Evolutionary conservation across 163 green algal genomes (phyloP).

Genomic region (Volvox carteri): DNA sequence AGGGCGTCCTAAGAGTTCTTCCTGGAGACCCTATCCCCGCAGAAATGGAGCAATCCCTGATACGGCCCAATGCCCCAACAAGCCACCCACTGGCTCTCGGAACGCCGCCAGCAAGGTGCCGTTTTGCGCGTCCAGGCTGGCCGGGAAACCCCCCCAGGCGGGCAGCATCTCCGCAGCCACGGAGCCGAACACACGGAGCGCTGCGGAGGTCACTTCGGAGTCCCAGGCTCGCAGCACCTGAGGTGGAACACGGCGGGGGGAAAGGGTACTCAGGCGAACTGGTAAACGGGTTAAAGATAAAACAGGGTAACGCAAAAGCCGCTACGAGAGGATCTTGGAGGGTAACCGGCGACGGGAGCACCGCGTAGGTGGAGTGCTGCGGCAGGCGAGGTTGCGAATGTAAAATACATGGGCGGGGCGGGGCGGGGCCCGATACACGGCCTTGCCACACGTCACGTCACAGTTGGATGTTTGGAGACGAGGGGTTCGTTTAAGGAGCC

Average conservation of each 20-base stretch:
- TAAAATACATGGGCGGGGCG: too few relatives aligned
- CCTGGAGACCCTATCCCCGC: too few relatives aligned
- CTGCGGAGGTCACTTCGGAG: neutral
- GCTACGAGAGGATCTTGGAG: too few relatives aligned
- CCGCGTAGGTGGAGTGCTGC: too few relatives aligned
- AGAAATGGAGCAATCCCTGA: too few relatives aligned
- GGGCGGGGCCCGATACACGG: too few relatives aligned
- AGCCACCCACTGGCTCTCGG: constrained; percentile 17
- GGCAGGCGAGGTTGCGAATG: too few relatives aligned
- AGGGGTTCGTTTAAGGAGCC: too few relatives aligned
- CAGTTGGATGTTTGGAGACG: neutral
- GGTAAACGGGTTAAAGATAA: neutral
- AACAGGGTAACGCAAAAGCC: neutral
- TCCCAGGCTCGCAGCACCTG: constrained; percentile 39
- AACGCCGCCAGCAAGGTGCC: constrained; percentile 46
- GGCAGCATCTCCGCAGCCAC: constrained; percentile 38
- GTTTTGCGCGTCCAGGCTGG: neutral
- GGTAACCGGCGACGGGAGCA: too few relatives aligned
- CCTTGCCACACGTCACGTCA: too few relatives aligned
- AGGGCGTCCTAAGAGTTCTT: too few relatives aligned
- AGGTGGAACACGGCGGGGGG: too few relatives aligned
- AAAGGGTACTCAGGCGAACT: neutral
- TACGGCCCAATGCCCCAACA: neutral
- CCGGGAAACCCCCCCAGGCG: constrained; percentile 38
- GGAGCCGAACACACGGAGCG: constrained; percentile 37